Evolutionary conservation across 2,329 filamentous ascomycete species (phyloP).

Genomic region (Coniochaeta hoffmannii): DNA sequence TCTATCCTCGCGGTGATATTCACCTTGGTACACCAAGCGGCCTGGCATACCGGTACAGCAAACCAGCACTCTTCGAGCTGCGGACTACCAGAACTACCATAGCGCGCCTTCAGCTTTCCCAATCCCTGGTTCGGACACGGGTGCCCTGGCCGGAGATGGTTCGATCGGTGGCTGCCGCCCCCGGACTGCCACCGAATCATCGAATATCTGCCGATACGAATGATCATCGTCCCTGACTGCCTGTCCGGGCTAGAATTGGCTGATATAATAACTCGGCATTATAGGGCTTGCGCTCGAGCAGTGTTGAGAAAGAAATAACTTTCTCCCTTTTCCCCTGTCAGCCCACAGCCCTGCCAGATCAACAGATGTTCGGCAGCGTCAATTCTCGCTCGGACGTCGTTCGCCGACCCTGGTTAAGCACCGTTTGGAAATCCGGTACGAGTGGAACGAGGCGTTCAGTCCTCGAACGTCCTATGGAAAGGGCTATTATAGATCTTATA

Average conservation of each 20-base stretch:
- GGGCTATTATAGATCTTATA: too few relatives aligned
- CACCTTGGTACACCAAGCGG: too few relatives aligned
- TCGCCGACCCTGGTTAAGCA: not conserved
- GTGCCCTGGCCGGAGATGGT: not conserved
- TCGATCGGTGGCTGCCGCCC: not conserved
- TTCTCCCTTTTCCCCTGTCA: not conserved
- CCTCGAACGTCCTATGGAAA: too few relatives aligned
- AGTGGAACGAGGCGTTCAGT: not conserved
- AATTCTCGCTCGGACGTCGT: conserved; percentile 1
- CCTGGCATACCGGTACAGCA: too few relatives aligned
- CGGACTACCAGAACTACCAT: too few relatives aligned
- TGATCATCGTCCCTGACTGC: not conserved
- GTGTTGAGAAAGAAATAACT: not conserved
- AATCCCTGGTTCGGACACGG: too few relatives aligned
- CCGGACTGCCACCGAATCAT: not conserved
- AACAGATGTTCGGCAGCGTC: not conserved
- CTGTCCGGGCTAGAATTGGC: not conserved
- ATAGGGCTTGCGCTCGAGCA: not conserved
- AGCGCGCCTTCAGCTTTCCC: too few relatives aligned
- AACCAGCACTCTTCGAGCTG: too few relatives aligned
- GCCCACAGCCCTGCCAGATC: not conserved
- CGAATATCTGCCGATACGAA: not conserved
- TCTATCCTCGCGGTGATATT: too few relatives aligned
- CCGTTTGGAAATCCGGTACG: not conserved
- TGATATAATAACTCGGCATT: not conserved